phyloP scores from a whole-genome alignment of 2,329 filamentous ascomycete species.

The Trematosphaeria pertusa region DNA sequence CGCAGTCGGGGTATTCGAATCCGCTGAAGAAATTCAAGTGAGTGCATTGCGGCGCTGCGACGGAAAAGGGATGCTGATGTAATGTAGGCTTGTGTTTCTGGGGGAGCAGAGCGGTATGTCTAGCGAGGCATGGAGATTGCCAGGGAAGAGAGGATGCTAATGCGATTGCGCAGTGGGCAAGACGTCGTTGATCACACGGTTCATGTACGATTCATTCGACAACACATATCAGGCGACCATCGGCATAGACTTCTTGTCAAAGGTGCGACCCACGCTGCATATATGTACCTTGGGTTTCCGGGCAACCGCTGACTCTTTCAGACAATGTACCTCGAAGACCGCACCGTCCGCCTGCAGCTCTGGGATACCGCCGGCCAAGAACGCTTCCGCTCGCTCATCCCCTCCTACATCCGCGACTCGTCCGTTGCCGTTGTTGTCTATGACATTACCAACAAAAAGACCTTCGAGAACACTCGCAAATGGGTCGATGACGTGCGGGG shows the following conservation, averaged over 20 bases:
- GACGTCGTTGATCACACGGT: conserved; percentile 96
- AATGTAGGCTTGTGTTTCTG: conserved; percentile 85
- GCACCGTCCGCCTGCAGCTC: conserved; percentile 94
- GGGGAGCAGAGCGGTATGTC: conserved; percentile 96
- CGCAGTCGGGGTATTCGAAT: conserved; percentile 89
- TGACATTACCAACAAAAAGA: conserved; percentile 96
- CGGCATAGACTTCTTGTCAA: conserved; percentile 98
- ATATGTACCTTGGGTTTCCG: too few species aligned
- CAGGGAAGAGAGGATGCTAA: conserved; percentile 18
- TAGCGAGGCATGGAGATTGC: too few species aligned
- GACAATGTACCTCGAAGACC: conserved; percentile 99
- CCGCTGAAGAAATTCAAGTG: conserved; percentile 99
- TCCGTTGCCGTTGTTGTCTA: conserved; percentile 98
- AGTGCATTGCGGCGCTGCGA: conserved; percentile 23
- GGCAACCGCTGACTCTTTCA: conserved; percentile 52
- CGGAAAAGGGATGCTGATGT: conserved; percentile 33
- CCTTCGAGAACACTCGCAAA: conserved; percentile 98
- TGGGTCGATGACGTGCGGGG: conserved; percentile 99
- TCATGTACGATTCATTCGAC: conserved; percentile 99
- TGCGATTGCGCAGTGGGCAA: conserved; percentile 76
- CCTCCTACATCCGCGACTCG: conserved; percentile 97
- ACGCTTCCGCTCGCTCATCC: conserved; percentile 94
- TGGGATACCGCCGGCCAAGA: conserved; percentile 99
- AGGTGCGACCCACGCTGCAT: conserved; percentile 72
- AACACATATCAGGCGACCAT: conserved; percentile 99